Evolutionary conservation across 257 asterid genomes (phyloP), one percentile per base, ranked within the genome.

Genomic region (Penstemon davidsonii): DNA sequence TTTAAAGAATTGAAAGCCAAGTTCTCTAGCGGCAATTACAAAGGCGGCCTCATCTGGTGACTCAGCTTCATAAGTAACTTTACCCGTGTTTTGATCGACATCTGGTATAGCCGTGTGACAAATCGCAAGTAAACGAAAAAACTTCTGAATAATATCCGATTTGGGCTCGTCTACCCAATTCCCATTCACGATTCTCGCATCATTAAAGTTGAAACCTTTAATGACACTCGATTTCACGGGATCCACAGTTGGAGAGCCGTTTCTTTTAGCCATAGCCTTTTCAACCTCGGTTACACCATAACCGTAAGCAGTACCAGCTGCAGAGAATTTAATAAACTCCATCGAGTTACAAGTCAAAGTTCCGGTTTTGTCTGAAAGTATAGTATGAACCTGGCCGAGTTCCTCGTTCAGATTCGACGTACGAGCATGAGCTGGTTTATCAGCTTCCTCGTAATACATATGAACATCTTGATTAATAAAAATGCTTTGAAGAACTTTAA

Each of bases 361-460:
- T 37, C 98, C 98, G 0, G 98, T 91, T 74, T 91, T 91, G 80
- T 91, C 98, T n/a, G 96, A 89, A 64, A 91, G 89, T 60, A 89
- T 83, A 1, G 96, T 87, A 57, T 89, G 79, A 55, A 91, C 96
- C 79, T 91, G 98, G 52, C 96, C 98, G 62, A 91, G 81, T 66
- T 91, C 98, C 84, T 91, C 98, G 15, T 88, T 91, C 76, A 91
- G 80, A 85, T 91, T 91, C 12, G 98, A 91, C 13, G 98, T 91
- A 51, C 96, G 86, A n/a, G 96, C 96, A 57, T 63, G 87, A 42
- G 96, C 96, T 7, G 96, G 96, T 51, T 82, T 92, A 73, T 92
- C 88, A 33, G 88, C 50, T 51, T 87, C 96, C 70, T 86, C 89
- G 72, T 89, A 74, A 83, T 92, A 92, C 98, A 92, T 92, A 71